Conservation (phyloP, 23 red algal species). For the Pyropia yezoensis region DNA sequence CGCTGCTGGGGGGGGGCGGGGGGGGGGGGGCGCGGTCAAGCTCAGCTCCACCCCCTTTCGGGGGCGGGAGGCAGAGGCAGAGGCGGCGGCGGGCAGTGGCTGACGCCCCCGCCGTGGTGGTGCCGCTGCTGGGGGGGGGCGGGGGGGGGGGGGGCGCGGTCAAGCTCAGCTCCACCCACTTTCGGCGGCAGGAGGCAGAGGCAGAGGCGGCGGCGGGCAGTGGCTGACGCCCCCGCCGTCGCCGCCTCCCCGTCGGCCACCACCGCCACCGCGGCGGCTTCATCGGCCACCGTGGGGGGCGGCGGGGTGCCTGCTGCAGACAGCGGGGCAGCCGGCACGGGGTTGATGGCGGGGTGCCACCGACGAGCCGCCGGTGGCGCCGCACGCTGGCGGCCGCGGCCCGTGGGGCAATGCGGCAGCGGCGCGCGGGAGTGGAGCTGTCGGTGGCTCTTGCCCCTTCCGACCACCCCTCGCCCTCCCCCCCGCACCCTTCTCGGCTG, state of each 20-base stretch:
- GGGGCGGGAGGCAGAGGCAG: slow-evolving; percentile 13
- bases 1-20: slow-evolving; percentile 25
- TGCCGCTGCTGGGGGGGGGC: background rate
- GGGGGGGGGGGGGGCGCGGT: background rate
- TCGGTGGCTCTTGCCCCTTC: too few relatives aligned
- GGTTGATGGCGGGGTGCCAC: too few relatives aligned
- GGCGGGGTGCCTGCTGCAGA: too few relatives aligned
- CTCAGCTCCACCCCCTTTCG: slow-evolving; percentile 69
- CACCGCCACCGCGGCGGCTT: background rate
- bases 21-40: slow-evolving; percentile 22
- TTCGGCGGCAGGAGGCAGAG: slow-evolving; percentile 32
- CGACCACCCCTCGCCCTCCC: too few relatives aligned
- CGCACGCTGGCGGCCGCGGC: too few relatives aligned
- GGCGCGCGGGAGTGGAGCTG: too few relatives aligned
- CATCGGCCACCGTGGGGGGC: background rate
- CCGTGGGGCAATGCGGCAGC: too few relatives aligned
- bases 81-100: background rate
- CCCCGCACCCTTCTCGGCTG: too few relatives aligned
- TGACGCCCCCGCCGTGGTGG: background rate
- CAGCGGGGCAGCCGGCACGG: too few relatives aligned
- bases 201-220: background rate
- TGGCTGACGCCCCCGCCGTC: background rate
- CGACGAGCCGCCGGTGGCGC: too few relatives aligned
- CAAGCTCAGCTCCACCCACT: slow-evolving; percentile 69
- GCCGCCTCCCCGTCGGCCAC: too few relatives aligned